Base-by-base conservation (phyloP, 257 asterid genomes). In the Solanum acaule region DNA sequence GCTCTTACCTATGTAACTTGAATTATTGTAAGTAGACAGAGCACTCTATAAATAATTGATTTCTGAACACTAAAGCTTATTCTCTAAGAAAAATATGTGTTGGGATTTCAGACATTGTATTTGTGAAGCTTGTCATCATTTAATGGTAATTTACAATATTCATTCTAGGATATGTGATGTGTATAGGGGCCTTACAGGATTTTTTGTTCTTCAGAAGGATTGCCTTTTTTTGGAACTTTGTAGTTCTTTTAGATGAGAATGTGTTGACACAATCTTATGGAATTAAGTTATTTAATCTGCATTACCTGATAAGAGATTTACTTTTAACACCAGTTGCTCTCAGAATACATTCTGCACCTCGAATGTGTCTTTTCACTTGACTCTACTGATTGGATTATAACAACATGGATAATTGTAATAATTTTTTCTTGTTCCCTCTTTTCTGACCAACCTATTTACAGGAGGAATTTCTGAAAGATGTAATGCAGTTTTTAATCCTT, bases 391-490 rank as follows among this genome's bases (percentile, higher is more conserved):
- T 40, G 61, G 46, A 73, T 83, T 27, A 56, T 87, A 22, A 29
- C 46, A 44, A 15, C 18, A 20, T 40, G 52, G 75, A 46, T 86
- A 49, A 46, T 42, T 52, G 72, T 67, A 81, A 14, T 75, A n/a
- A 23, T 56, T 63, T 61, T 76, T 83, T 65, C 85, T 49, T 42
- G 87, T 40, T 84, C 40, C 79, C 35, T 56, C 29, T 8, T 86
- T 88, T 76, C 56, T 79, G 75, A 79, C 65, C 34, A 8, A 87
- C 71, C 49, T 35, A 77, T 63, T 56, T 27, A 67, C 90, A 97
- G 99, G 99, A 97, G 94, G 99, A 96, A 87, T 97, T 97, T 88
- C 90, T 96, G 56, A 95, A 95, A 91, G 99, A 97, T 88, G 99
- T 97, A 5, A 97, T 97, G 99, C 98, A 96, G 90, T 96, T 97